A percentile compares a stretch with the other conserved stretches of the same genome.
Conservation (phyloP, 1,284 basidiomycete genomes). For the Sporisorium exsertum region DNA sequence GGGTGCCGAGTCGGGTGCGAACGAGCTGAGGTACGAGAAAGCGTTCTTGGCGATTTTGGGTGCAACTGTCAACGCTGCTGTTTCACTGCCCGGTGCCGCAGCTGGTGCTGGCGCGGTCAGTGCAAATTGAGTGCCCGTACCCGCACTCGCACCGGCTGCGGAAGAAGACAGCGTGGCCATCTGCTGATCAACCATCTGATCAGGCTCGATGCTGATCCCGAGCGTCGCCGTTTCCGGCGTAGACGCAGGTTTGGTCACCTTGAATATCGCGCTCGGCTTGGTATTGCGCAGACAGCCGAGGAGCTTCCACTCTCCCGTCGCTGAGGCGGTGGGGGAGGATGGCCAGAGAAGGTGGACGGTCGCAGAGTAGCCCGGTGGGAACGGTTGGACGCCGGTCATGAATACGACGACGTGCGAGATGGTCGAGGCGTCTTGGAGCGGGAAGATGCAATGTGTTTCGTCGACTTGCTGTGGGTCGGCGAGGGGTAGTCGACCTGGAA, state of each 20-base stretch:
- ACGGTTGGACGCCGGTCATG: constrained; percentile 65
- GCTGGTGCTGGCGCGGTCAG: constrained; percentile 10
- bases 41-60: constrained; percentile 65
- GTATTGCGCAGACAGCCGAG: constrained; percentile 61
- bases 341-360: constrained; percentile 67
- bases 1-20: constrained; percentile 65
- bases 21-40: constrained; percentile 64
- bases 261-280: constrained; percentile 68
- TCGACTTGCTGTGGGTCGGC: constrained; percentile 63
- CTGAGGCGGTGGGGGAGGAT: neutral
- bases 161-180: constrained; percentile 31
- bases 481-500: constrained; percentile 64
- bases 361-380: constrained; percentile 62
- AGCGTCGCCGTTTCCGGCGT: constrained; percentile 45
- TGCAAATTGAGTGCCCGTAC: neutral
- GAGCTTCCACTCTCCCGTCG: constrained; percentile 53
- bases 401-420: constrained; percentile 66
- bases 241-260: constrained; percentile 5
- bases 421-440: constrained; percentile 52
- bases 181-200: constrained; percentile 55
- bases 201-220: constrained; percentile 65
- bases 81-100: constrained; percentile 1
- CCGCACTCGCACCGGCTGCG: neutral
- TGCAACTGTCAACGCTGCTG: constrained; percentile 46
- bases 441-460: constrained; percentile 65